These are phyloP conservation scores for Teunomyces kruisii DNA, from an alignment of 805 yeast genomes.

Conservation along the genomic window DNA sequence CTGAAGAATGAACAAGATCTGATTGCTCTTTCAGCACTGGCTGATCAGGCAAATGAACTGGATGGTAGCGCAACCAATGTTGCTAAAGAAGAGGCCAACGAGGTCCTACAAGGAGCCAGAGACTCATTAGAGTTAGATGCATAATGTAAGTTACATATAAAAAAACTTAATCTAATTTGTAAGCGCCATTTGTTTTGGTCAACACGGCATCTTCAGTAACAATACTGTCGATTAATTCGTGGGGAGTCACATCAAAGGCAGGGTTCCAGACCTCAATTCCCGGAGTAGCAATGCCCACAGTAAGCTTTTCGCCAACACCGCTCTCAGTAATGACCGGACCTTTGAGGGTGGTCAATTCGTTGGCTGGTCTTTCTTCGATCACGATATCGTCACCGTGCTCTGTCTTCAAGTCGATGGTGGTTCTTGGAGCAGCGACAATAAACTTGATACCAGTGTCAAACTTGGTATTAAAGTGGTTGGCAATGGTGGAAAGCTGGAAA, in stretches of 20 bases:
- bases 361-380: constrained; percentile 84
- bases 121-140: background rate
- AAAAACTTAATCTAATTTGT: constrained; percentile 33
- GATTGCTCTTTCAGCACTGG: background rate
- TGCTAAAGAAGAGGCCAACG: constrained; percentile 5
- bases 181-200: constrained; percentile 53
- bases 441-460: constrained; percentile 59
- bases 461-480: constrained; percentile 46
- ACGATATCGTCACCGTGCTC: constrained; percentile 69
- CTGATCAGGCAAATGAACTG: constrained; percentile 2
- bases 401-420: constrained; percentile 77
- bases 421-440: constrained; percentile 92
- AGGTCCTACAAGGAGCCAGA: background rate
- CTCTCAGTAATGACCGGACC: constrained; percentile 47
- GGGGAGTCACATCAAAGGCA: constrained; percentile 91
- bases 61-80: background rate
- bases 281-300: constrained; percentile 81
- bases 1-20: background rate
- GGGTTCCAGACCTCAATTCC: constrained; percentile 93
- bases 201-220: constrained; percentile 73
- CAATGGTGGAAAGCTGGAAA: constrained; percentile 76
- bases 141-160: background rate
- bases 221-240: constrained; percentile 77
- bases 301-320: constrained; percentile 38
- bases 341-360: constrained; percentile 72